Percentiles rank a stretch among this genome's conserved stretches.
These are phyloP conservation scores for Suhomyces maxii DNA, from an alignment of 1,139 yeast species.

Conservation along the genomic window DNA sequence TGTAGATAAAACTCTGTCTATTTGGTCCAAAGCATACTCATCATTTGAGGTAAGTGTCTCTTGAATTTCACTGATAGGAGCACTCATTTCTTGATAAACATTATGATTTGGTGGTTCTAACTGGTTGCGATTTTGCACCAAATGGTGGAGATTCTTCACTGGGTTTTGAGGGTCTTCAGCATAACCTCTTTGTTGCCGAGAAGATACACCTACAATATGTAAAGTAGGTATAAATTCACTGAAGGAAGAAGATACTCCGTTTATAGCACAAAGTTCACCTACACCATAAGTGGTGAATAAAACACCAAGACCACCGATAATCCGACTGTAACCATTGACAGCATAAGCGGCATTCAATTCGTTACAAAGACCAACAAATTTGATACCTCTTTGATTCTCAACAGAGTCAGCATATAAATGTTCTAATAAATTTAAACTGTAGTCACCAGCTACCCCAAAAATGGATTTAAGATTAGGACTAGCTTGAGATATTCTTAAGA, in stretches of 20 bases:
- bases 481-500: slow-evolving; percentile 36
- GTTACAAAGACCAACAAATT: slow-evolving; percentile 35
- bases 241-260: slow-evolving; percentile 81
- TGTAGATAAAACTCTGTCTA: slow-evolving; percentile 63
- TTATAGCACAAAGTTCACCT: slow-evolving; percentile 82
- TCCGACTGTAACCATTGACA: slow-evolving; percentile 75
- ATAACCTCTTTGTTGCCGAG: slow-evolving; percentile 26
- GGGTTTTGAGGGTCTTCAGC: slow-evolving; percentile 17
- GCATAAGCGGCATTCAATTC: slow-evolving; percentile 60
- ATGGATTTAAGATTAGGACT: slow-evolving; percentile 36
- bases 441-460: slow-evolving; percentile 47
- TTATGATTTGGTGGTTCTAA: slow-evolving; percentile 56
- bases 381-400: slow-evolving; percentile 14
- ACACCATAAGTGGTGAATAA: slow-evolving; percentile 75
- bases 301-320: slow-evolving; percentile 39
- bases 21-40: slow-evolving; percentile 42
- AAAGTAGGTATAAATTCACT: slow-evolving; percentile 78
- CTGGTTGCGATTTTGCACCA: slow-evolving; percentile 56
- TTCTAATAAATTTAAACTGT: slow-evolving; percentile 39
- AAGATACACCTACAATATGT: slow-evolving; percentile 79
- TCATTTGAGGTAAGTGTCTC: slow-evolving; percentile 55
- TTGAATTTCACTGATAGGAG: slow-evolving; percentile 56
- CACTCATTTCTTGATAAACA: slow-evolving; percentile 62
- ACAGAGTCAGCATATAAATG: slow-evolving; percentile 32
- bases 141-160: slow-evolving; percentile 59